These are phyloP conservation scores for Microcyclospora tardicrescens DNA, from an alignment of 2,329 filamentous ascomycete genomes.

Conservation along the genomic window DNA sequence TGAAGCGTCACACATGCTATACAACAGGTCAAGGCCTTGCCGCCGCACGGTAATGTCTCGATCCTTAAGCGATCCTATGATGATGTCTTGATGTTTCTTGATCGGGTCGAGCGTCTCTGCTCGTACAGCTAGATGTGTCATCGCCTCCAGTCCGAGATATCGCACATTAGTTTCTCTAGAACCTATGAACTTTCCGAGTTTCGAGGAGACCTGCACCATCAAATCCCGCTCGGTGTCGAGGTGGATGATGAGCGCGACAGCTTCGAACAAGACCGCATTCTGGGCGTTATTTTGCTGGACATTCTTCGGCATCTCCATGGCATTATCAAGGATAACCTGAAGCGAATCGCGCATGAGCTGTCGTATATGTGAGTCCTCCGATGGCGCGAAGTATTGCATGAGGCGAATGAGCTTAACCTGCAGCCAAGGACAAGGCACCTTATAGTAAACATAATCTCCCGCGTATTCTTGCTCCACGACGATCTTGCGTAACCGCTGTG, in stretches of 20 bases:
- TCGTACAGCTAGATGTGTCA: slow-evolving; percentile 92
- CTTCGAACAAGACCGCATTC: slow-evolving; percentile 94
- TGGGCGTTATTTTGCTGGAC: slow-evolving; percentile 99
- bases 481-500: slow-evolving; percentile 75
- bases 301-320: slow-evolving; percentile 91
- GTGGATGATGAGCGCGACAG: slow-evolving; percentile 96
- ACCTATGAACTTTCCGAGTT: slow-evolving; percentile 88
- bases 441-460: slow-evolving; percentile 93
- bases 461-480: slow-evolving; percentile 82
- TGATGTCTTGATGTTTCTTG: slow-evolving; percentile 94
- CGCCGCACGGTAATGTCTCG: slow-evolving; percentile 92
- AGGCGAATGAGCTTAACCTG: slow-evolving; percentile 87
- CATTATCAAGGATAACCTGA: slow-evolving; percentile 79
- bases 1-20: slow-evolving; percentile 98
- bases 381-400: slow-evolving; percentile 91
- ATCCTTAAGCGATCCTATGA: slow-evolving; percentile 85
- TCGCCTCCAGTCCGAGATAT: slow-evolving; percentile 89
- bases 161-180: slow-evolving; percentile 95
- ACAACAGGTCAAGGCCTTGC: slow-evolving; percentile 88
- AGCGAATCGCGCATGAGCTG: slow-evolving; percentile 85
- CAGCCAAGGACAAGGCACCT: slow-evolving; percentile 97
- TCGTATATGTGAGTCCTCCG: slow-evolving; percentile 84
- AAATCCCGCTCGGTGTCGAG: slow-evolving; percentile 86
- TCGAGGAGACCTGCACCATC: slow-evolving; percentile 89
- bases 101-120: slow-evolving; percentile 92